Percentiles rank a stretch among this genome's conserved stretches.
Evolutionary conservation across 352 stramenopile genomes (phyloP).

Genomic region (Phytophthora multivora): DNA sequence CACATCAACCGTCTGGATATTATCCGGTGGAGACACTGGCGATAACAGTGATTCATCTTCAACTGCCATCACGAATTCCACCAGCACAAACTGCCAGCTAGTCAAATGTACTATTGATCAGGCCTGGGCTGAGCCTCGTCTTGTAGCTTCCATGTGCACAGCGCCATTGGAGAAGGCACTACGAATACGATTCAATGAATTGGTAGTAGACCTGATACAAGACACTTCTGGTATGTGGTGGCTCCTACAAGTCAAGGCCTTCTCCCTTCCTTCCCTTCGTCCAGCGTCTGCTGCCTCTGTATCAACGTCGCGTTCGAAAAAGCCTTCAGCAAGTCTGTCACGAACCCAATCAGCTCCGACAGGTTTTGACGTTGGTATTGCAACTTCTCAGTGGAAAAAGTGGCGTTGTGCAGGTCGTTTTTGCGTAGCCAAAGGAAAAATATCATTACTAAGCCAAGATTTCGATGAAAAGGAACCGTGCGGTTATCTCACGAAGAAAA

Average conservation of each 20-base stretch:
- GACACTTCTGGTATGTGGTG: constrained; percentile 58
- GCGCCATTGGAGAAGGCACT: constrained; percentile 46
- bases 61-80: constrained; percentile 25
- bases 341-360: constrained; percentile 57
- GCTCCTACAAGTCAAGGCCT: constrained; percentile 75
- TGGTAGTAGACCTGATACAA: constrained; percentile 67
- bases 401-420: constrained; percentile 57
- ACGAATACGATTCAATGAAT: constrained; percentile 43
- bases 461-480: constrained; percentile 32
- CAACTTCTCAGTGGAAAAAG: constrained; percentile 38
- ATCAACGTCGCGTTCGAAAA: constrained; percentile 2
- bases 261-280: constrained; percentile 35
- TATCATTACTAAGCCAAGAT: neutral
- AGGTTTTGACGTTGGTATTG: constrained; percentile 30
- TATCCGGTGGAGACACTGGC: constrained; percentile 48
- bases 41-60: neutral
- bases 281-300: constrained; percentile 22
- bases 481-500: constrained; percentile 67
- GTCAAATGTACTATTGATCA: constrained; percentile 57
- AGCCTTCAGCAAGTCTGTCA: neutral
- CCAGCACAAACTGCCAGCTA: constrained; percentile 47
- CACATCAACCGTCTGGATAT: constrained; percentile 58
- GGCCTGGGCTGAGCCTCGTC: constrained; percentile 55
- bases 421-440: constrained; percentile 24
- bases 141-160: constrained; percentile 39